A percentile compares a stretch with the other conserved stretches of the same genome.
Conservation (phyloP, 169 alveolate genomes). For the Plasmodium gallinaceum region DNA sequence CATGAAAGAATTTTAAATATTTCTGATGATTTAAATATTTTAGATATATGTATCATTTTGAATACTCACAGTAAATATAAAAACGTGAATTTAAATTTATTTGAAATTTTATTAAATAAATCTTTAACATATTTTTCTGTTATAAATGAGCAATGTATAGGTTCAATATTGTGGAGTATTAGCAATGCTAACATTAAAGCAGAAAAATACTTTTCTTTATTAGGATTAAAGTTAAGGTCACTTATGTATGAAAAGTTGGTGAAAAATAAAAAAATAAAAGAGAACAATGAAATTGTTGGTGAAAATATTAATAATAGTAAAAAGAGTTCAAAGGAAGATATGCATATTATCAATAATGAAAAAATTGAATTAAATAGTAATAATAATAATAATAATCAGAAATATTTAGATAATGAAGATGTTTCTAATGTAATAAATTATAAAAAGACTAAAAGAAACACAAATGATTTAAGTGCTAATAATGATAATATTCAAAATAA, state of each 20-base stretch:
- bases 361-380: background rate
- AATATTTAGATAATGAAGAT: background rate
- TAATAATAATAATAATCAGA: background rate
- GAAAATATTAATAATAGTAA: background rate
- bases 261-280: background rate
- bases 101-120: slow-evolving; percentile 68
- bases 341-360: background rate
- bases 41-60: slow-evolving; percentile 73
- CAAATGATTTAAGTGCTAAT: background rate
- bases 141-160: slow-evolving; percentile 73
- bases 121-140: slow-evolving; percentile 47
- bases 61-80: slow-evolving; percentile 72
- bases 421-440: background rate
- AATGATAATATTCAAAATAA: background rate
- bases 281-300: background rate
- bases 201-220: slow-evolving; percentile 65
- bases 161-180: slow-evolving; percentile 70
- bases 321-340: background rate
- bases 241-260: slow-evolving; percentile 39
- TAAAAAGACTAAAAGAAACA: background rate
- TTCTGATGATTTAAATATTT: slow-evolving; percentile 28
- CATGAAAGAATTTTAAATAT: slow-evolving; percentile 42
- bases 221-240: slow-evolving; percentile 23
- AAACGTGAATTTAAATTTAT: slow-evolving; percentile 43
- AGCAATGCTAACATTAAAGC: slow-evolving; percentile 72